phyloP scores from a whole-genome alignment of 345 rosid genomes.

The Tarenaya hassleriana region DNA sequence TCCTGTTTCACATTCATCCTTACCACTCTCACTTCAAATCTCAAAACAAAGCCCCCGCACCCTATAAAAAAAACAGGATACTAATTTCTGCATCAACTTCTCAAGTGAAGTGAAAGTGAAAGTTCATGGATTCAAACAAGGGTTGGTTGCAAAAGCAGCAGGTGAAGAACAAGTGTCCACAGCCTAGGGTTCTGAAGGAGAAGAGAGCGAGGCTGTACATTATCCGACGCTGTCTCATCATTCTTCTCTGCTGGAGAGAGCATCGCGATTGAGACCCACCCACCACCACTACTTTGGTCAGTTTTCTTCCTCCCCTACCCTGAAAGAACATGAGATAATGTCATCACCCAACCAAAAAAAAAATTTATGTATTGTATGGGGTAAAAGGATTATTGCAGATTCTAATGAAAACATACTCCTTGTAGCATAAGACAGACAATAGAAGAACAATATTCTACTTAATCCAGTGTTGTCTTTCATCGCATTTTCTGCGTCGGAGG shows the following conservation, averaged over 20 bases:
- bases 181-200: slow-evolving; percentile 41
- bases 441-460: too few relatives aligned
- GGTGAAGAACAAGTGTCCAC: slow-evolving; percentile 27
- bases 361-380: too few relatives aligned
- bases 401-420: too few relatives aligned
- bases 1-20: slow-evolving; percentile 26
- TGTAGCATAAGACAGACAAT: too few relatives aligned
- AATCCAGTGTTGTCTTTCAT: too few relatives aligned
- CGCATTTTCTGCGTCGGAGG: too few relatives aligned
- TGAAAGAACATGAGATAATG: too few relatives aligned
- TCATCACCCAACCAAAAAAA: too few relatives aligned
- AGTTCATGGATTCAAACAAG: slow-evolving; percentile 28
- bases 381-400: too few relatives aligned
- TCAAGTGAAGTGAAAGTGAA: too few relatives aligned
- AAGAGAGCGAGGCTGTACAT: slow-evolving; percentile 57
- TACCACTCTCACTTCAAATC: slow-evolving; percentile 1
- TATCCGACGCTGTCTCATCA: slow-evolving; percentile 47
- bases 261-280: slow-evolving; percentile 37
- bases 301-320: too few relatives aligned
- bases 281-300: too few relatives aligned
- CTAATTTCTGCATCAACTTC: neutral
- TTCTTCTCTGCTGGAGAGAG: slow-evolving; percentile 76
- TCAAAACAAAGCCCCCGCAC: slow-evolving; percentile 2
- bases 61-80: slow-evolving; percentile 5
- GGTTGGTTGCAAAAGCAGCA: slow-evolving; percentile 27